A percentile compares a stretch with the other conserved stretches of the same genome.
These are phyloP conservation scores for Abortiporus biennis DNA, from an alignment of 1,284 basidiomycete species.

Conservation along the genomic window DNA sequence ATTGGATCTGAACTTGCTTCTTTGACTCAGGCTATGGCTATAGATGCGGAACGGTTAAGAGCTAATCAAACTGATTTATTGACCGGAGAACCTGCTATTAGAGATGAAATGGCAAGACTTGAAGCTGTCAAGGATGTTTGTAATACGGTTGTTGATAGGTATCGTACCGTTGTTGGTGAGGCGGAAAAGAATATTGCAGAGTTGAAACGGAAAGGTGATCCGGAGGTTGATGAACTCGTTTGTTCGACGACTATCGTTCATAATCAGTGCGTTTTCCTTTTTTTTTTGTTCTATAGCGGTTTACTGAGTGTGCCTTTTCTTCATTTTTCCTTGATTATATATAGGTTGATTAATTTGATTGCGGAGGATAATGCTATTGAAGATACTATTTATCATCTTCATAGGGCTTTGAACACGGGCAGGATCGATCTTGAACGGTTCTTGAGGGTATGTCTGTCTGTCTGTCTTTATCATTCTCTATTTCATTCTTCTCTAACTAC, in stretches of 20 bases:
- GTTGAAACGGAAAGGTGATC: slow-evolving; percentile 69
- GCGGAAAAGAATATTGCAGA: slow-evolving; percentile 67
- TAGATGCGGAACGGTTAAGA: slow-evolving; percentile 72
- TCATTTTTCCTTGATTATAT: neutral
- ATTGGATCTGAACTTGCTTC: slow-evolving; percentile 65
- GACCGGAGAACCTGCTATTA: slow-evolving; percentile 86
- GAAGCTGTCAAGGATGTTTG: slow-evolving; percentile 95
- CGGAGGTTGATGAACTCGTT: slow-evolving; percentile 88
- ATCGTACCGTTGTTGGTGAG: slow-evolving; percentile 55
- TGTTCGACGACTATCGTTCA: slow-evolving; percentile 94
- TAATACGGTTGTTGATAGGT: slow-evolving; percentile 63
- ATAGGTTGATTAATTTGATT: slow-evolving; percentile 86
- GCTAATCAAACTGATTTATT: slow-evolving; percentile 81
- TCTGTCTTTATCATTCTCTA: slow-evolving; percentile 12
- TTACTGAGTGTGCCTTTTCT: slow-evolving; percentile 5
- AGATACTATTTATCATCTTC: slow-evolving; percentile 96
- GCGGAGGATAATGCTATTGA: slow-evolving; percentile 99
- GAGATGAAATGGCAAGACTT: slow-evolving; percentile 93
- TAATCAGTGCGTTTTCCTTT: slow-evolving; percentile 72
- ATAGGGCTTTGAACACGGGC: slow-evolving; percentile 88
- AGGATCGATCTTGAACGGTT: slow-evolving; percentile 91
- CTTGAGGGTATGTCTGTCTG: slow-evolving; percentile 59
- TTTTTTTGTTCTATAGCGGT: slow-evolving; percentile 7
- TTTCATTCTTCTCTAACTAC: slow-evolving; percentile 5
- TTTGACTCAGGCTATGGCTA: slow-evolving; percentile 56